A percentile compares a stretch with the other conserved stretches of the same genome.
These are phyloP conservation scores for Clavispora asparagi DNA, from an alignment of 805 yeast species.

Conservation along the genomic window DNA sequence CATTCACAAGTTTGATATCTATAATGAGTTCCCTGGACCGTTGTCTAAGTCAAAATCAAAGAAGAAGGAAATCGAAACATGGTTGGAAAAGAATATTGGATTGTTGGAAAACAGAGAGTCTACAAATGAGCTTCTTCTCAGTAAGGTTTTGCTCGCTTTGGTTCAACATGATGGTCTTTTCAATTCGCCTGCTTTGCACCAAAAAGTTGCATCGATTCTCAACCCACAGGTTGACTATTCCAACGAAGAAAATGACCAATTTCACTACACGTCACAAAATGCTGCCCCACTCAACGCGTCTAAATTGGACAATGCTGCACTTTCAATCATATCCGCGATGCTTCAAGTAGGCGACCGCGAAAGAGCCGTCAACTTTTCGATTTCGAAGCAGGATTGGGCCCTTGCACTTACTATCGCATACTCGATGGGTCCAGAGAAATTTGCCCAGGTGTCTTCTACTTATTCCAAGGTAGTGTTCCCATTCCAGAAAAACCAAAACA, in stretches of 20 bases:
- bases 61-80: constrained; percentile 63
- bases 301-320: constrained; percentile 36
- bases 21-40: constrained; percentile 61
- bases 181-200: constrained; percentile 22
- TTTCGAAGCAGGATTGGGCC: constrained; percentile 68
- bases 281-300: constrained; percentile 26
- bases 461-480: constrained; percentile 47
- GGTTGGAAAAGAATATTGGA: constrained; percentile 35
- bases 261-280: constrained; percentile 1
- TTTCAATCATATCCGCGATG: constrained; percentile 27
- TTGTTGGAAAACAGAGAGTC: constrained; percentile 5
- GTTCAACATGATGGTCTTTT: constrained; percentile 28
- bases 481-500: constrained; percentile 33
- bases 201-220: constrained; percentile 30
- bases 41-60: constrained; percentile 51
- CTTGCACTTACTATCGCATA: constrained; percentile 70
- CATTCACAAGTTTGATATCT: constrained; percentile 20
- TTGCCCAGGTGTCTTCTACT: constrained; percentile 53
- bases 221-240: constrained; percentile 40
- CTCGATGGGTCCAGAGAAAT: constrained; percentile 55
- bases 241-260: constrained; percentile 13
- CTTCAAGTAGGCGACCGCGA: constrained; percentile 61
- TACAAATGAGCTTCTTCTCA: constrained; percentile 26
- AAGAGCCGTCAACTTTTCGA: constrained; percentile 58
- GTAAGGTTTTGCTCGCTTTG: constrained; percentile 25